A percentile compares a stretch with the other conserved stretches of the same genome.
Evolutionary conservation across 2,329 filamentous ascomycete species (phyloP).

Genomic region (Neonectria punicea): DNA sequence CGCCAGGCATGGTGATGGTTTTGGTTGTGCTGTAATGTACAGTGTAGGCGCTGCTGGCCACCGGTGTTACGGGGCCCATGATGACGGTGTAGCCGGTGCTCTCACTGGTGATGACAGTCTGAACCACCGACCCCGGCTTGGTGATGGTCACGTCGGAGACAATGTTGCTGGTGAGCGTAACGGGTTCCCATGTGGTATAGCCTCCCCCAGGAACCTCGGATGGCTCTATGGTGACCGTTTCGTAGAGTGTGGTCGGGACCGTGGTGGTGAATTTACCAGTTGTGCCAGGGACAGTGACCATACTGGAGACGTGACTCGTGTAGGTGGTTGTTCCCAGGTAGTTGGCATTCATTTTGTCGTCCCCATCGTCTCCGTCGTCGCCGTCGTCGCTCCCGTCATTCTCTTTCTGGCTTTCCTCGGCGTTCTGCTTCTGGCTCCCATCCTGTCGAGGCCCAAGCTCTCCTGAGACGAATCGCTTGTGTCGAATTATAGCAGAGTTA

Average conservation of each 20-base stretch:
- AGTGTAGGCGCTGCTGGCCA: constrained; percentile 20
- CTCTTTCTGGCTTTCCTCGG: not conserved
- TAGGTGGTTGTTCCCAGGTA: constrained; percentile 31
- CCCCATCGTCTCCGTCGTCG: not conserved
- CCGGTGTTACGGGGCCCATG: constrained; percentile 3
- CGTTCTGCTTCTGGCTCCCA: not conserved
- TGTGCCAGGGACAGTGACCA: constrained; percentile 35
- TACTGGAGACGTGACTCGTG: constrained; percentile 26
- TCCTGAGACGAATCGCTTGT: constrained; percentile 19
- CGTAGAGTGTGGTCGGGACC: constrained; percentile 28
- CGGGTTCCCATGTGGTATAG: constrained; percentile 13
- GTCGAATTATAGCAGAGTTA: constrained; percentile 31
- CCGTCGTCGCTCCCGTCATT: not conserved
- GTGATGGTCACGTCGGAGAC: constrained; percentile 25
- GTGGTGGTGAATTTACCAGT: constrained; percentile 35
- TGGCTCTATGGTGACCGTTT: constrained; percentile 15
- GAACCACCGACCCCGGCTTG: constrained; percentile 8
- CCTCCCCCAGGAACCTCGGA: constrained; percentile 17
- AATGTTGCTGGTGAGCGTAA: constrained; percentile 28
- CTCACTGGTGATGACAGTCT: constrained; percentile 14
- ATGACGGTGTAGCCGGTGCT: constrained; percentile 26
- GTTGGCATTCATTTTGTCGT: not conserved
- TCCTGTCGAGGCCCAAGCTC: constrained; percentile 11
- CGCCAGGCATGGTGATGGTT: constrained; percentile 12
- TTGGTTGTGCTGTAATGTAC: constrained; percentile 1